Base-by-base conservation (phyloP, 75 land plant species). In the Cryptomeria japonica region DNA sequence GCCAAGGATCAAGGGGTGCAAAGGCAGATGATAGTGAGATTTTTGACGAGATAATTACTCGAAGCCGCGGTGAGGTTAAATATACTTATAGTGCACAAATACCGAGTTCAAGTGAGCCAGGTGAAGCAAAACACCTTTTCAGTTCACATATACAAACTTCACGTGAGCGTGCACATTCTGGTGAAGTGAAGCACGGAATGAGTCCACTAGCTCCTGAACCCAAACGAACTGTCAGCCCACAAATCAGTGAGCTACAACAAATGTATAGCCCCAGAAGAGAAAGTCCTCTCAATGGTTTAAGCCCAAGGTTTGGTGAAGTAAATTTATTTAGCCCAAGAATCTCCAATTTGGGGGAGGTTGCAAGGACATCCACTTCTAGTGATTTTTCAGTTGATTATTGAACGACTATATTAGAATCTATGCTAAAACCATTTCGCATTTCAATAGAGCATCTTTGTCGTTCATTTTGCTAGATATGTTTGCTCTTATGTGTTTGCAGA, bases 11-110 rank as follows among this genome's bases (percentile, higher is more conserved):
- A n/a, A 39, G 85, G 58, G 68, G 76, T 22, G 75, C 88, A 18
- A 84, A 82, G 64, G 87, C 53, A 1, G 90, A 87, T 41, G 91
- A 87, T 88, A 95, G 86, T 1, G 97, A 97, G 88, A 89, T 96
- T 58, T 84, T 97, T 36, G 96, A 97, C 68, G 94, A 92, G 25
- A 89, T 93, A 2, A 85, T 94, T 8, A 97, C 99, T 14, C 85
- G 93, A 90, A 93, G 96, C 90, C 92, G 99, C 15, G 99, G 96
- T 41, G 99, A 97, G 86, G 86, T 97, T 31, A 92, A 94, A 47
- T 97, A 89, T 85, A 89, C 64, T 13, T 49, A 68, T 46, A 95
- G 94, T 85, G 92, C 96, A 28, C 92, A 89, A 75, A 76, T 91
- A 19, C 89, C 92, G 15, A 95, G 96, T 72, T 90, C 93, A 12